Conservation (phyloP, 164 flowering plant species). For the Platanus orientalis region DNA sequence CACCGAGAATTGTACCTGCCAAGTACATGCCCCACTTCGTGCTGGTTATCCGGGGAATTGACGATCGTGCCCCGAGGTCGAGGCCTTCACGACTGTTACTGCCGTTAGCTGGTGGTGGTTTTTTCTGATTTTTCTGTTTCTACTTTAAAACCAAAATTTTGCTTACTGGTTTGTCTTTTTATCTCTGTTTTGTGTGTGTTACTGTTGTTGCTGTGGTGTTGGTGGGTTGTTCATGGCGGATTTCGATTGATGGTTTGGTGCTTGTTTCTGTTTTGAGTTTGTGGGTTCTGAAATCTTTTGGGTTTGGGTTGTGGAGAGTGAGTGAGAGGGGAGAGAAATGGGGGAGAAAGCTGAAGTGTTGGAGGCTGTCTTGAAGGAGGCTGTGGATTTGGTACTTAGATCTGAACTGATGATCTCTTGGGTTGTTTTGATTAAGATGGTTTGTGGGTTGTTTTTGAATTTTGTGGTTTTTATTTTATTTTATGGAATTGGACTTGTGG, state of each 20-base stretch:
- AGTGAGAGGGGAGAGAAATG: slow-evolving; percentile 28
- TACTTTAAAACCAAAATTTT: not conserved
- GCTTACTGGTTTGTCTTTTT: not conserved
- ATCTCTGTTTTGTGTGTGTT: not conserved
- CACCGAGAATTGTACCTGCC: not conserved
- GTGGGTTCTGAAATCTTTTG: not conserved
- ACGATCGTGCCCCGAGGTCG: not conserved
- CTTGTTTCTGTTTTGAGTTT: not conserved
- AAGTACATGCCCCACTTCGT: not conserved
- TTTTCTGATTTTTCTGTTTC: not conserved
- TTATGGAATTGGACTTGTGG: slow-evolving; percentile 15
- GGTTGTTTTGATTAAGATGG: not conserved
- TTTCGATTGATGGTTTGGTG: too few relatives aligned
- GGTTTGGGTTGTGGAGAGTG: not conserved
- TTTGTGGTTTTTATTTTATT: slow-evolving; percentile 6
- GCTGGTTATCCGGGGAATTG: not conserved
- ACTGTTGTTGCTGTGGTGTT: not conserved
- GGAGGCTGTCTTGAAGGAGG: slow-evolving; percentile 72
- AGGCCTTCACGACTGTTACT: too few relatives aligned
- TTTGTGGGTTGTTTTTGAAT: slow-evolving; percentile 7
- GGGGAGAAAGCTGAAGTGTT: slow-evolving; percentile 55
- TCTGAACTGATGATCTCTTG: slow-evolving; percentile 19
- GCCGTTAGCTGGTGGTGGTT: too few relatives aligned
- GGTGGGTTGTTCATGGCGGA: too few relatives aligned
- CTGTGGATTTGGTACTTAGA: slow-evolving; percentile 78